Evolutionary conservation across 495 filamentous ascomycete species (phyloP), one percentile per base, ranked within the genome.

Genomic region (Aspergillus haitiensis): DNA sequence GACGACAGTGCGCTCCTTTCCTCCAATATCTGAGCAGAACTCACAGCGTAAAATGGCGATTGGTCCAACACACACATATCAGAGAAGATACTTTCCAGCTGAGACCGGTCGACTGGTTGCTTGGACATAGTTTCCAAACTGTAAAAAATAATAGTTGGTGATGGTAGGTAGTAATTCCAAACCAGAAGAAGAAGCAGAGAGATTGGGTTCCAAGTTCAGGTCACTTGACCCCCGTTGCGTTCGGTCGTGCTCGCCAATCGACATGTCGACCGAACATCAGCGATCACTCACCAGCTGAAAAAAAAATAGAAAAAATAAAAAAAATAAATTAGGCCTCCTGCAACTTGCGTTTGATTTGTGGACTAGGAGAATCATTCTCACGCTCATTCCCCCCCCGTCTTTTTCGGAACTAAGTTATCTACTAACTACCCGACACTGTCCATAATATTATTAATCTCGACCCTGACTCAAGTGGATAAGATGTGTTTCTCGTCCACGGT

Each of bases 221-320:
- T 47, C 44, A 47, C 44, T 47, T 47, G 44, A 47, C 44, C 44
- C 21, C 27, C 44, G 7, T 47, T 21, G 12, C 46, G 8, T 48
- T 48, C 46, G 2, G 21, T 54, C 16, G 5, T 27, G 15, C n/a
- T 54, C 35, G 12, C 11, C 52, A 54, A n/a, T 54, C 8, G 52
- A 54, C 35, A 16, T 40, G 15, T 42, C 15, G 34, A 21, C 5
- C 16, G 6, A 40, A 15, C 34, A 54, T 54, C 33, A 40, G 52
- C 35, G 34, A 54, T 7, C 39, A 54, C 35, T 6, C 15, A 42
- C 40, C 27, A 40, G 35, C 35, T 40, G 34, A 54, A 21, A 15
- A n/a, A 16, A 27, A 27, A 27, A 27, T 27, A 27, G 3, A 27
- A 27, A 3, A 27, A 27, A 27, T 1, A 27, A 3, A 3, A 27